Percentiles rank a stretch among this genome's conserved stretches.
These are phyloP conservation scores for Xenoacremonium recifei DNA, from an alignment of 2,329 filamentous ascomycete species.

Conservation along the genomic window DNA sequence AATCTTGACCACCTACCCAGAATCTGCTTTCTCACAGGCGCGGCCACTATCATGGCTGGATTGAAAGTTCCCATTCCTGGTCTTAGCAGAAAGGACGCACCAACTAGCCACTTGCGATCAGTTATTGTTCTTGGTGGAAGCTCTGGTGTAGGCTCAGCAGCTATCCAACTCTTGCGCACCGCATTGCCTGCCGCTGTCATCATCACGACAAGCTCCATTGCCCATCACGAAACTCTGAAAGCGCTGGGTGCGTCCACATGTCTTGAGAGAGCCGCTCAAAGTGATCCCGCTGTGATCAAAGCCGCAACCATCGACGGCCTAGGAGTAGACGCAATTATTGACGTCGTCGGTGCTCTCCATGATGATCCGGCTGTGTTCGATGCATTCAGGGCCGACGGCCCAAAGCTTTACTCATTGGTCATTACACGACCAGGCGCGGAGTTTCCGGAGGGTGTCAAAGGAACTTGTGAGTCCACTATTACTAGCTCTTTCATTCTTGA, in stretches of 20 bases:
- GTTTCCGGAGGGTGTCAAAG: conserved; percentile 6
- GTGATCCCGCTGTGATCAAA: too few relatives aligned
- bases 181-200: conserved; percentile 14
- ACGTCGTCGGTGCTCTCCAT: conserved; percentile 17
- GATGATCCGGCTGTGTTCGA: conserved; percentile 8
- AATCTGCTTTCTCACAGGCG: conserved; percentile 19
- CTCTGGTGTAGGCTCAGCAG: conserved; percentile 16
- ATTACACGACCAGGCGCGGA: conserved; percentile 12
- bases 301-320: too few relatives aligned
- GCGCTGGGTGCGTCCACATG: conserved; percentile 9
- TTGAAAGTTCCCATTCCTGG: conserved; percentile 17
- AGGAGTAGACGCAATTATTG: conserved; percentile 19
- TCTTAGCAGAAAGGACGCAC: too few relatives aligned
- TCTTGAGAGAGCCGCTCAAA: too few relatives aligned
- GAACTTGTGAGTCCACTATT: too few relatives aligned
- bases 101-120: conserved; percentile 1
- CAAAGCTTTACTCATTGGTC: conserved; percentile 15
- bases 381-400: conserved; percentile 3
- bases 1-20: too few relatives aligned
- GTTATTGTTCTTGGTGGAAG: conserved; percentile 19
- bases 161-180: conserved; percentile 18
- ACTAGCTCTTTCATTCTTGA: too few relatives aligned
- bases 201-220: conserved; percentile 12
- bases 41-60: conserved; percentile 15
- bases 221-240: conserved; percentile 8